A percentile compares a stretch with the other conserved stretches of the same genome.
These are phyloP conservation scores for Globisporangium alternatum DNA, from an alignment of 352 stramenopile species.

Conservation along the genomic window DNA sequence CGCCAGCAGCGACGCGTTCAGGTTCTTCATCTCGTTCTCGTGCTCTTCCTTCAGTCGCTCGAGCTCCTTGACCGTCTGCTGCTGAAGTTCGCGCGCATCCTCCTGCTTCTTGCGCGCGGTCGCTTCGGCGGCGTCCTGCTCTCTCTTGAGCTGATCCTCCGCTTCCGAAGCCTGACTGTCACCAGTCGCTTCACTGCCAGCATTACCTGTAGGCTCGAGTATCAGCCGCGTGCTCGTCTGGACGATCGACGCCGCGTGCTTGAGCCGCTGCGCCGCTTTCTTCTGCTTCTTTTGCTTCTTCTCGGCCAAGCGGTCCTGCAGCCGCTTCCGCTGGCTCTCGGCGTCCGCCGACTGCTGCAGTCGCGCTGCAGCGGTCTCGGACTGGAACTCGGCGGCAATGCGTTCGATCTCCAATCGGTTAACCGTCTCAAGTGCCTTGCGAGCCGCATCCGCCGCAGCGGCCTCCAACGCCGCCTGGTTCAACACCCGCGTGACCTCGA, in stretches of 20 bases:
- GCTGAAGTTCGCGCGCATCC: constrained; percentile 34
- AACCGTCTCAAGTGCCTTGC: constrained; percentile 28
- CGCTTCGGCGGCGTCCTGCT: constrained; percentile 29
- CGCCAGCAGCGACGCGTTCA: constrained; percentile 42
- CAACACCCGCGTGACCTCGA: constrained; percentile 3
- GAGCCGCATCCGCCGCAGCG: constrained; percentile 23
- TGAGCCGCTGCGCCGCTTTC: constrained; percentile 25
- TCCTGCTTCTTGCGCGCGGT: constrained; percentile 31
- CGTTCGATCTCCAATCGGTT: constrained; percentile 27
- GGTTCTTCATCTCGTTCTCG: constrained; percentile 41
- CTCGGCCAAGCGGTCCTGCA: constrained; percentile 27
- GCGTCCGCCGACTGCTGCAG: constrained; percentile 7
- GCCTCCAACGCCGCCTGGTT: constrained; percentile 22
- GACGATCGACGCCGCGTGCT: constrained; percentile 33
- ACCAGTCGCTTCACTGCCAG: background rate
- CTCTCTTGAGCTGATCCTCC: constrained; percentile 35
- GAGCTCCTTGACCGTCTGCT: constrained; percentile 53
- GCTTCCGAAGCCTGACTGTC: constrained; percentile 19
- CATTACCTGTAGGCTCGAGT: background rate
- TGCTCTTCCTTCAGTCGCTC: constrained; percentile 53
- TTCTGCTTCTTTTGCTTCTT: constrained; percentile 38
- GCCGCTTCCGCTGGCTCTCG: constrained; percentile 18
- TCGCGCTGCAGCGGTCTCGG: background rate
- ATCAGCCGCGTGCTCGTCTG: constrained; percentile 37
- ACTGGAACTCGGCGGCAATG: constrained; percentile 27